Conservation (phyloP, 2,329 filamentous ascomycete species). For the Trichoderma sp. region DNA sequence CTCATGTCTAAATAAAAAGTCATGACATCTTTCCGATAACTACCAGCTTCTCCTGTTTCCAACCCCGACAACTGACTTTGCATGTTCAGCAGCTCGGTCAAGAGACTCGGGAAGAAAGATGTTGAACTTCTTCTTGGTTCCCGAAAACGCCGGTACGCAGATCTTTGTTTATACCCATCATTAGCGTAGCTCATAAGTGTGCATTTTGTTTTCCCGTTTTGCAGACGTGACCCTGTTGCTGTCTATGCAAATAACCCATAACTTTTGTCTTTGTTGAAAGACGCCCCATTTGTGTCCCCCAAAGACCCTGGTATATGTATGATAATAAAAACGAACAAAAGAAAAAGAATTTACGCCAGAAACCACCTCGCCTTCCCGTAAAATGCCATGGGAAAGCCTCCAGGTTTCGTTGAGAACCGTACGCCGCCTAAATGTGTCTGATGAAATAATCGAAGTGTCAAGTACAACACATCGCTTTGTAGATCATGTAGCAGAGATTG, state of each 20-base stretch:
- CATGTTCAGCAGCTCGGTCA: constrained; percentile 41
- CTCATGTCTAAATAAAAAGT: constrained; percentile 19
- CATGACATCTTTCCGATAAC: constrained; percentile 8
- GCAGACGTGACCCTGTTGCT: constrained; percentile 36
- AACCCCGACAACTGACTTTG: constrained; percentile 36
- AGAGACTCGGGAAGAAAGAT: constrained; percentile 48
- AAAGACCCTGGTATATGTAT: constrained; percentile 39
- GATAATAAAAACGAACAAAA: constrained; percentile 25
- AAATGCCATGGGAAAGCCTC: constrained; percentile 36
- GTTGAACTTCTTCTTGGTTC: constrained; percentile 52
- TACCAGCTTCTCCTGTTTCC: constrained; percentile 25
- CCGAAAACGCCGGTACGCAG: constrained; percentile 44
- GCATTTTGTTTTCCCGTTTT: constrained; percentile 39
- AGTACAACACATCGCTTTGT: constrained; percentile 42
- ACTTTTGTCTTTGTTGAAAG: constrained; percentile 51
- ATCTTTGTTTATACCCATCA: constrained; percentile 37
- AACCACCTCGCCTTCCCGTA: constrained; percentile 40
- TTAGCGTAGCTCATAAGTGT: constrained; percentile 45
- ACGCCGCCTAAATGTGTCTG: constrained; percentile 43
- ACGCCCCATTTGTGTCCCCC: constrained; percentile 39
- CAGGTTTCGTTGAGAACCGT: constrained; percentile 52
- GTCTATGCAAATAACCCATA: constrained; percentile 43
- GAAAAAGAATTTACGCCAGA: constrained; percentile 38
- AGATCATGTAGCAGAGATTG: constrained; percentile 39
- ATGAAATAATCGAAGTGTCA: constrained; percentile 40